Conservation (phyloP, 2,329 filamentous ascomycete genomes). For the Penicillium decumbens region DNA sequence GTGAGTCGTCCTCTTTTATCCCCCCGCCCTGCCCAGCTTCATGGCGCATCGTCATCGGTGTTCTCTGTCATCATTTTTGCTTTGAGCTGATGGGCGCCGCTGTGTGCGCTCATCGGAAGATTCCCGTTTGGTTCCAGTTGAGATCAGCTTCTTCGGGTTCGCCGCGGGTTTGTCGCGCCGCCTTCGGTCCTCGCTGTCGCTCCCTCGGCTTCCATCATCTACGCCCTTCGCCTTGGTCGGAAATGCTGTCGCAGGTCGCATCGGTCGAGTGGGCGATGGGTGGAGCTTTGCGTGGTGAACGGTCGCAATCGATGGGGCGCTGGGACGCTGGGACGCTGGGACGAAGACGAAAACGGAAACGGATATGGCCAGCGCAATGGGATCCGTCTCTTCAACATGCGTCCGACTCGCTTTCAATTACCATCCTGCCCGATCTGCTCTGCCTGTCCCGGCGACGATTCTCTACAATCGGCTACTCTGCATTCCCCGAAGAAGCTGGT, state of each 20-base stretch:
- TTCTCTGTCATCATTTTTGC: background rate
- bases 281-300: background rate
- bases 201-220: background rate
- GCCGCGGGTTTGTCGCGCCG: background rate
- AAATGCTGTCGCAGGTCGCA: background rate
- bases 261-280: background rate
- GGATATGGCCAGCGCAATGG: constrained; percentile 21
- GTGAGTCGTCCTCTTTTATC: constrained; percentile 21
- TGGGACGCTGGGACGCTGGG: background rate
- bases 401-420: background rate
- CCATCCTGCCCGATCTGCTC: background rate
- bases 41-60: background rate
- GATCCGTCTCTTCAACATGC: background rate
- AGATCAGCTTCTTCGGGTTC: constrained; percentile 1
- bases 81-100: background rate
- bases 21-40: constrained; percentile 1
- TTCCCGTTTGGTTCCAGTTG: background rate
- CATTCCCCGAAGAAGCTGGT: constrained; percentile 8
- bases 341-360: constrained; percentile 18
- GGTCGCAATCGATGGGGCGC: constrained; percentile 1
- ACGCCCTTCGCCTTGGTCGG: constrained; percentile 1
- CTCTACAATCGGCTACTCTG: background rate
- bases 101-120: background rate
- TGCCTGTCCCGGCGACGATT: background rate
- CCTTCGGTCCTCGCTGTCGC: background rate